Conservation (phyloP, 768 basidiomycete genomes). For the Infundibulicybe gibba region DNA sequence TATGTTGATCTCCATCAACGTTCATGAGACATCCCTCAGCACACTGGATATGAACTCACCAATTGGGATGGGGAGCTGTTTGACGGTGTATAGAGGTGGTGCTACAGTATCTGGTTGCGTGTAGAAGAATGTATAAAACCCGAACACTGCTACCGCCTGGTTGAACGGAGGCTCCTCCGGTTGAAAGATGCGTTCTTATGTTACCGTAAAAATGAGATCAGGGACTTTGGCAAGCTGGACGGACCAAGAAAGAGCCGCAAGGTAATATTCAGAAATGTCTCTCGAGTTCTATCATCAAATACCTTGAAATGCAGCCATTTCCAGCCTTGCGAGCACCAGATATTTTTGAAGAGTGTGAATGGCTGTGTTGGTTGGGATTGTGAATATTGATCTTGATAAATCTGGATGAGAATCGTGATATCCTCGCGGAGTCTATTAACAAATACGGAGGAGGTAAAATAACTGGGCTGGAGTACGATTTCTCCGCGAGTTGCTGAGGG, state of each 20-base stretch:
- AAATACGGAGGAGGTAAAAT: slow-evolving; percentile 77
- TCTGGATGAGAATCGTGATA: slow-evolving; percentile 46
- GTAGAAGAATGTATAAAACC: slow-evolving; percentile 63
- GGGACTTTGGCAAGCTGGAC: slow-evolving; percentile 10
- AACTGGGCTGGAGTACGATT: slow-evolving; percentile 64
- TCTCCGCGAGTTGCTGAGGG: slow-evolving; percentile 60
- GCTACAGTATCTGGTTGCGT: slow-evolving; percentile 60
- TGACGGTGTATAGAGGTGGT: slow-evolving; percentile 45
- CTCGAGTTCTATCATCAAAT: slow-evolving; percentile 63
- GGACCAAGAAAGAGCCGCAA: slow-evolving; percentile 66
- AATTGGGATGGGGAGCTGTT: slow-evolving; percentile 57
- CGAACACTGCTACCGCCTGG: slow-evolving; percentile 63
- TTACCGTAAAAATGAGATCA: slow-evolving; percentile 1
- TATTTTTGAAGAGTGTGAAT: slow-evolving; percentile 65
- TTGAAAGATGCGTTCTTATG: slow-evolving; percentile 49
- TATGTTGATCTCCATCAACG: slow-evolving; percentile 48
- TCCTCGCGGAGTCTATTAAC: slow-evolving; percentile 64
- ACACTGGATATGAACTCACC: slow-evolving; percentile 32
- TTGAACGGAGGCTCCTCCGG: slow-evolving; percentile 45
- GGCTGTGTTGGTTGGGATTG: slow-evolving; percentile 34
- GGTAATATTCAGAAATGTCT: slow-evolving; percentile 56
- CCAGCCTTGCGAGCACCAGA: slow-evolving; percentile 74
- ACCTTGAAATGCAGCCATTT: slow-evolving; percentile 72
- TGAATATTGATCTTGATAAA: slow-evolving; percentile 48
- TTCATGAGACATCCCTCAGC: slow-evolving; percentile 1